phyloP scores from a whole-genome alignment of 306 rosid species.

The Adenanthera pavonina region DNA sequence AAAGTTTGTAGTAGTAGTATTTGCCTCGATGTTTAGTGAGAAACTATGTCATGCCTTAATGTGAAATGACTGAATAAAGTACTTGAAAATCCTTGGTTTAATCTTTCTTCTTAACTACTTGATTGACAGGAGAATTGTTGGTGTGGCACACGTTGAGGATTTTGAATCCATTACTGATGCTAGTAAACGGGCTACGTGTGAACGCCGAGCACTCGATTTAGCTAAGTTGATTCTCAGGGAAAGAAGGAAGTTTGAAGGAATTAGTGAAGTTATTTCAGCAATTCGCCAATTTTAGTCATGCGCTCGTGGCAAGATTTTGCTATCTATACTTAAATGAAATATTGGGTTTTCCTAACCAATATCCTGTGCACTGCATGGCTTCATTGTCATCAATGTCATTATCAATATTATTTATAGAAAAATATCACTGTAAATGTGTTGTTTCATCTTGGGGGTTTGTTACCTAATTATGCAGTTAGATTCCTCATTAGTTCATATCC shows the following conservation, averaged over 20 bases:
- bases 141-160: constrained; percentile 95
- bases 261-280: constrained; percentile 63
- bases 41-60: neutral
- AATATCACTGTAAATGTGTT: neutral
- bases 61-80: neutral
- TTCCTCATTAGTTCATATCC: neutral
- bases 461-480: neutral
- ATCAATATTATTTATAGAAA: neutral
- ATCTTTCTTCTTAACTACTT: constrained; percentile 4
- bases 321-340: neutral
- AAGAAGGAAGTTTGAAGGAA: constrained; percentile 63
- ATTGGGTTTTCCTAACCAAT: constrained; percentile 5
- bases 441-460: neutral
- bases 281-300: constrained; percentile 51
- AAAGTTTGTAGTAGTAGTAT: neutral
- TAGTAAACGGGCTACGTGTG: constrained; percentile 73
- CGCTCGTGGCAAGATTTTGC: constrained; percentile 1
- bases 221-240: constrained; percentile 86
- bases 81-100: neutral
- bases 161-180: constrained; percentile 78
- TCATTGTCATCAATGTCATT: neutral
- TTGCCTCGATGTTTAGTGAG: neutral
- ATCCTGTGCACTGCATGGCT: neutral
- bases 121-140: constrained; percentile 83
- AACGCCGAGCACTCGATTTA: constrained; percentile 65